Conservation (phyloP, 352 stramenopile genomes). For the Elongisporangium prolatum region DNA sequence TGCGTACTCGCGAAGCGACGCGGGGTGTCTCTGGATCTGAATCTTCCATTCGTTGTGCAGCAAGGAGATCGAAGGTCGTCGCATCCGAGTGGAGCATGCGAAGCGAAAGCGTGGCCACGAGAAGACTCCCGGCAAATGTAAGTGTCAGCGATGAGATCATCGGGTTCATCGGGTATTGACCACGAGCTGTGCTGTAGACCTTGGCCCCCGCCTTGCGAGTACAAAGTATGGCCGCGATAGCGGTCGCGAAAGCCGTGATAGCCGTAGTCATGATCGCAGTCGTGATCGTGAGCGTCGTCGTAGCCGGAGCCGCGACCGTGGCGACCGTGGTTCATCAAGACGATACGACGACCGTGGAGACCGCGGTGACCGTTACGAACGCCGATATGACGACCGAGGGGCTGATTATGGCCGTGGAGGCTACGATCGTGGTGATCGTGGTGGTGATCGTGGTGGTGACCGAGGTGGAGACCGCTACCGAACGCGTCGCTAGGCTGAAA, state of each 20-base stretch:
- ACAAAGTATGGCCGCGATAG: slow-evolving; percentile 53
- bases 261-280: slow-evolving; percentile 40
- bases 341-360: slow-evolving; percentile 38
- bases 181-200: slow-evolving; percentile 37
- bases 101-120: slow-evolving; percentile 78
- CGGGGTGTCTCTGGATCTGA: background rate
- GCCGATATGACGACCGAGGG: slow-evolving; percentile 35
- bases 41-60: slow-evolving; percentile 19
- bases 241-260: slow-evolving; percentile 17
- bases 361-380: slow-evolving; percentile 23
- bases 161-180: no score
- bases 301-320: slow-evolving; percentile 38
- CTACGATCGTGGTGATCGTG: slow-evolving; percentile 37
- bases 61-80: slow-evolving; percentile 68
- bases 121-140: slow-evolving; percentile 84
- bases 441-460: slow-evolving; percentile 41
- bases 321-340: slow-evolving; percentile 32
- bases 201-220: slow-evolving; percentile 68
- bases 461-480: slow-evolving; percentile 32
- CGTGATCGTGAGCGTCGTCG: slow-evolving; percentile 30
- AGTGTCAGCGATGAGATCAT: slow-evolving; percentile 8
- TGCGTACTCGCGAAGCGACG: slow-evolving; percentile 21
- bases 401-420: slow-evolving; percentile 32
- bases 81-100: slow-evolving; percentile 73
- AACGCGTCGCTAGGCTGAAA: slow-evolving; percentile 18